A percentile compares a stretch with the other conserved stretches of the same genome.
phyloP scores from a whole-genome alignment of 75 land plant genomes.

The Isoetes taiwanensis region DNA sequence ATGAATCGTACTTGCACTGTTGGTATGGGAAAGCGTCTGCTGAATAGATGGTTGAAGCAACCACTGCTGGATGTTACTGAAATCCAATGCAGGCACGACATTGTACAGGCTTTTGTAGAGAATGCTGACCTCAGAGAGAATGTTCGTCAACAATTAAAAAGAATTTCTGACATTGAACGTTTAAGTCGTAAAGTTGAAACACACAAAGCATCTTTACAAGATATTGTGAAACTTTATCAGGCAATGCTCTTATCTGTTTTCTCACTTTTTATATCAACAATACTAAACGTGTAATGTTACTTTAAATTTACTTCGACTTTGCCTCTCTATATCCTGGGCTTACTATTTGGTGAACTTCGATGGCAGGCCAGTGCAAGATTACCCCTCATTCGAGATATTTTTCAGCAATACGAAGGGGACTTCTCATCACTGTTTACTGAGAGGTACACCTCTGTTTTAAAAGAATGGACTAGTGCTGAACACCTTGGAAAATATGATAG shows the following conservation, averaged over 20 bases:
- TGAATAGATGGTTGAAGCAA: slow-evolving; percentile 95
- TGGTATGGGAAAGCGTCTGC: slow-evolving; percentile 92
- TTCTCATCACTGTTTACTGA: slow-evolving; percentile 45
- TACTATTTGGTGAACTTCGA: too few relatives aligned
- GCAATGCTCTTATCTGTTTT: slow-evolving; percentile 16
- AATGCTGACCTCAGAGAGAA: slow-evolving; percentile 66
- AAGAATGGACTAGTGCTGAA: slow-evolving; percentile 46
- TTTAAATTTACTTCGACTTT: not conserved
- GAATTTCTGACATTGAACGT: slow-evolving; percentile 85
- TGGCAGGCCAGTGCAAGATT: slow-evolving; percentile 81
- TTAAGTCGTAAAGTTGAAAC: slow-evolving; percentile 50
- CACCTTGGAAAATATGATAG: slow-evolving; percentile 67
- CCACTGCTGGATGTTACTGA: slow-evolving; percentile 80
- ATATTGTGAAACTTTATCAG: slow-evolving; percentile 93
- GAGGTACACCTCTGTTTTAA: slow-evolving; percentile 39
- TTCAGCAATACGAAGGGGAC: slow-evolving; percentile 59
- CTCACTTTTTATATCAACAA: too few relatives aligned
- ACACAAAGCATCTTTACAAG: slow-evolving; percentile 54
- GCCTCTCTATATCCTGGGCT: too few relatives aligned
- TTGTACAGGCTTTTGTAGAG: slow-evolving; percentile 91
- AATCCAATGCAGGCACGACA: slow-evolving; percentile 56
- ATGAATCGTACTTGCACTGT: slow-evolving; percentile 99
- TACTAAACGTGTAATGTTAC: not conserved
- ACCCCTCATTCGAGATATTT: slow-evolving; percentile 45
- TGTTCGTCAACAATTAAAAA: slow-evolving; percentile 63